Base-by-base conservation (phyloP, 768 basidiomycete genomes). In the Xerocomellus intermedius region DNA sequence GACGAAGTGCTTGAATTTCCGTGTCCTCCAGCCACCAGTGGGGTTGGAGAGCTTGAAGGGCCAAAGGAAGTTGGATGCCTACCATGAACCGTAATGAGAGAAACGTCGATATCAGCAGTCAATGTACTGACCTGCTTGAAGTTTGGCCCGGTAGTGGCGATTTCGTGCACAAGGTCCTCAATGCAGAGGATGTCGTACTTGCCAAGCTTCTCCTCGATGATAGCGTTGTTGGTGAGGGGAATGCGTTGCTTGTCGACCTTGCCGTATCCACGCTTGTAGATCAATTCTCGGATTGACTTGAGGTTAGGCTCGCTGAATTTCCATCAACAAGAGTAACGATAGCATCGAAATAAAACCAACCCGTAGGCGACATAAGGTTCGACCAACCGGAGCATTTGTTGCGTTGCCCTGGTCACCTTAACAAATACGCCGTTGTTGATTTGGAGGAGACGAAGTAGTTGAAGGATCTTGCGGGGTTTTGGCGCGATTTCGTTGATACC, bases 401-500 rank as follows among this genome's bases (percentile, higher is more conserved):
- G 85, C 46, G 95, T 98, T 30, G 97, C 94, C 74, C 83, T 91
- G 66, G 94, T 98, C 51, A 91, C 95, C 77, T 96, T 95, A 73
- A 99, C 84, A 72, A 99, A 99, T 44, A 99, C 87, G 74, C 96
- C 97, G 70, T 94, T 98, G 86, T 99, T 98, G 82, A 99, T 99
- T 74, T 98, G 97, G 66, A 97, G 89, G 59, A 99, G 86, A 66
- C 97, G 94, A 72, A 99, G 90, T 60, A 99, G 87, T 73, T 99
- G 97, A 67, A 99, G 77, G 72, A 99, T 98, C 83, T 99, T 99
- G 72, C 94, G 89, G 69, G 97, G 97, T 79, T 99, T 99, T 56
- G 97, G 97, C 52, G 97, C 94, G 70, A 99, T 97, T 73, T 98
- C 93, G 75, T 98, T 98, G 82, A 99, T 94, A 96, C 97, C 96